Conservation (phyloP, 768 basidiomycete species). For the Crepidotus variabilis region DNA sequence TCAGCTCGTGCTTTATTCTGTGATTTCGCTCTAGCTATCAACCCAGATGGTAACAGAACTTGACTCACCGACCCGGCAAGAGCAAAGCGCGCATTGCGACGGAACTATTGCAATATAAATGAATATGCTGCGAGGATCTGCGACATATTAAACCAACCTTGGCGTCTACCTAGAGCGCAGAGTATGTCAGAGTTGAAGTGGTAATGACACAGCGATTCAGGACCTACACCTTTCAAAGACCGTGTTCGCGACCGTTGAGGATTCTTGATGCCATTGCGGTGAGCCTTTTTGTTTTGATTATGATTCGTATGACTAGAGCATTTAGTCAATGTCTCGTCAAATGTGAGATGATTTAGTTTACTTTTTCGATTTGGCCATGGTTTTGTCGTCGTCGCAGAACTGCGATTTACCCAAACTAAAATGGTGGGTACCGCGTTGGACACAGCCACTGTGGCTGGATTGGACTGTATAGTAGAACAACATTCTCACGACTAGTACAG, state of each 20-base stretch:
- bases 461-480: constrained; percentile 38
- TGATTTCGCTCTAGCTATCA: constrained; percentile 5
- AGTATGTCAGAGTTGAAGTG: background rate
- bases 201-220: constrained; percentile 4
- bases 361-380: constrained; percentile 99
- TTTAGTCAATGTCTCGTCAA: background rate
- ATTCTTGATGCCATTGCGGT: constrained; percentile 95
- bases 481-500: constrained; percentile 11
- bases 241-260: constrained; percentile 69
- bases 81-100: constrained; percentile 75
- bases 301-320: constrained; percentile 79
- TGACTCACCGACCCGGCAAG: constrained; percentile 69
- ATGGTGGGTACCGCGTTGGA: constrained; percentile 7
- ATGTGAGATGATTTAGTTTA: constrained; percentile 25
- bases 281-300: constrained; percentile 96
- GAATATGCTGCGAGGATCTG: constrained; percentile 5
- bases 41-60: background rate
- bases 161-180: constrained; percentile 59
- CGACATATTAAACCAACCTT: constrained; percentile 48
- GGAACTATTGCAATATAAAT: constrained; percentile 58
- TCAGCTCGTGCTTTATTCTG: constrained; percentile 68
- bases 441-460: constrained; percentile 44
- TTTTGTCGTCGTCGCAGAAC: constrained; percentile 28
- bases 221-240: constrained; percentile 88
- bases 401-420: constrained; percentile 1